Evolutionary conservation across 163 green algal species (phyloP), one percentile per base, ranked within the genome.

Genomic region (Scenedesmus sp.): DNA sequence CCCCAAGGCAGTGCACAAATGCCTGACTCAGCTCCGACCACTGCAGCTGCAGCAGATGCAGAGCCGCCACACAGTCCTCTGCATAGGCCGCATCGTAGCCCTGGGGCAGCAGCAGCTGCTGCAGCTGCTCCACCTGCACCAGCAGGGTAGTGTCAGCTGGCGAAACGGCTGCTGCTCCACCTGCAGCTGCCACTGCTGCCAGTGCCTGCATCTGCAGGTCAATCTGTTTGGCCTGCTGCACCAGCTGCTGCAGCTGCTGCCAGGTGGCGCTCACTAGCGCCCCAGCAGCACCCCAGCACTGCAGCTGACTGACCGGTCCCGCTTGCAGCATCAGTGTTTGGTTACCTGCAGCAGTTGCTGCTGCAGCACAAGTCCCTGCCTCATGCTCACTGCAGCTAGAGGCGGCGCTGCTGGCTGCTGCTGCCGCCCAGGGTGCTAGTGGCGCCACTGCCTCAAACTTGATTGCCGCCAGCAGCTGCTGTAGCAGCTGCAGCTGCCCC

Each of bases 1-100:
- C 42, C 0, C 20, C 56, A 0, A 91, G 59, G 40, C 20, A 35
- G 24, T 24, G 42, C 16, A 82, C 5, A 3, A 87, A 20, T 16
- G 1, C 20, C 13, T 40, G 13, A 1, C 87, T 59, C 0, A 85
- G 51, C 42, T 87, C 87, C 0, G 12, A 30, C 87, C 87, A 91
- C 79, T 87, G 78, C 44, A 70, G 30, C 79, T 91, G 87, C 56
- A 91, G 87, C 42, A 87, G 79, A 79, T 86, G 79, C 30, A 42
- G 79, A 33, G 79, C 56, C 26, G 40, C 40, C 26, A 61, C 79
- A 43, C 85, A 90, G 20, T 90, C 85, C n/a, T 90, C 85, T 33
- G 40, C 35, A 22, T 42, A 44, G 0, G 30, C 18, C 1, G 76
- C 33, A n/a, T 90, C 85, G 53, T 78, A 90, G 15, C 85, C 85